Conservation (phyloP, 768 basidiomycete genomes). For the Agaricus subrufescens region DNA sequence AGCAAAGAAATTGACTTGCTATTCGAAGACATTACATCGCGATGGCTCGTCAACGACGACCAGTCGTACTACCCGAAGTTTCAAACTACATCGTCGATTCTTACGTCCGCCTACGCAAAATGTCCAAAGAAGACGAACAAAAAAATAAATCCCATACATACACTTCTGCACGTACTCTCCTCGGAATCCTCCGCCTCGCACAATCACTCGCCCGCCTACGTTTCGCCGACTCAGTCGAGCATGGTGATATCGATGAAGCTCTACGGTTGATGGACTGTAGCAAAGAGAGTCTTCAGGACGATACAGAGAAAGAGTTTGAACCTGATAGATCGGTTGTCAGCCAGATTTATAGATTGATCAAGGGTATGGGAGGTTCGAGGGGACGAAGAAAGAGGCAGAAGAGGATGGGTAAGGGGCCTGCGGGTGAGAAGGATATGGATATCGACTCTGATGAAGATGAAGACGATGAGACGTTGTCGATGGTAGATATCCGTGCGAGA, state of each 20-base stretch:
- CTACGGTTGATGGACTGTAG: conserved; percentile 95
- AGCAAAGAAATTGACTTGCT: conserved; percentile 9
- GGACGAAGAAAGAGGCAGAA: conserved; percentile 31
- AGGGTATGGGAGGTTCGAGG: conserved; percentile 63
- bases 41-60: conserved; percentile 80
- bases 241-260: conserved; percentile 93
- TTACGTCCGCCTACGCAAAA: conserved; percentile 92
- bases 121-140: conserved; percentile 86
- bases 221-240: conserved; percentile 74
- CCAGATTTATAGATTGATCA: conserved; percentile 89
- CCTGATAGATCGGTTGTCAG: conserved; percentile 75
- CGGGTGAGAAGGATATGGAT: conserved; percentile 64
- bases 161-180: conserved; percentile 92
- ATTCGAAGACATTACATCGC: conserved; percentile 86
- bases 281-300: conserved; percentile 86
- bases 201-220: conserved; percentile 94
- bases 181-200: conserved; percentile 89
- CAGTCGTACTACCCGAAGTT: conserved; percentile 83
- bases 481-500: conserved; percentile 85
- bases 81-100: conserved; percentile 93
- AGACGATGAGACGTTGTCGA: conserved; percentile 68
- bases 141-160: conserved; percentile 89
- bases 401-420: conserved; percentile 66
- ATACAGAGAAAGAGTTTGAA: conserved; percentile 63
- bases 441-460: conserved; percentile 66